Conservation (phyloP, 2,329 filamentous ascomycete species). For the Cladosporium sp. region DNA sequence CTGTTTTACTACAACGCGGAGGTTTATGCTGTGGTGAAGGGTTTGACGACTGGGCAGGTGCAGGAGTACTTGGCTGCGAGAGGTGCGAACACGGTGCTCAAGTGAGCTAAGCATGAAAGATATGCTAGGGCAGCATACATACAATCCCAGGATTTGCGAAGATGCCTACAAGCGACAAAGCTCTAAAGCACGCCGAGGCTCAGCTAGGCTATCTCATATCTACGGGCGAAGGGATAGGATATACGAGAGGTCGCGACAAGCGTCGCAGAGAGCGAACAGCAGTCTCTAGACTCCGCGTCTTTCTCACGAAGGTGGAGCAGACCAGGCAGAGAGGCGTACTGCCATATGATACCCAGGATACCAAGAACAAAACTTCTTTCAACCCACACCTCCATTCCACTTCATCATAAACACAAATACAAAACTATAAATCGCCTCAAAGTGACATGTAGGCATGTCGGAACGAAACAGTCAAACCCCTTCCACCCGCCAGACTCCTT, state of each 20-base stretch:
- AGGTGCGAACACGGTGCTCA: conserved; percentile 89
- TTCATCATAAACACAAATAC: background rate
- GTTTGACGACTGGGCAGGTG: conserved; percentile 75
- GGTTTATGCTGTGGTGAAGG: conserved; percentile 80
- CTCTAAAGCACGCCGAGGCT: background rate
- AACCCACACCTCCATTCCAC: background rate
- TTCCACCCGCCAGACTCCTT: conserved; percentile 81
- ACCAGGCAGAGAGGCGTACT: background rate
- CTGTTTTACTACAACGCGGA: conserved; percentile 91
- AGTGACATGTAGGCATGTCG: conserved; percentile 65
- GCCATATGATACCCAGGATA: conserved; percentile 14
- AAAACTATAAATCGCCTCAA: conserved; percentile 28
- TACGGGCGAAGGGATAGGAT: no score
- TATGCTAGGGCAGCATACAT: background rate
- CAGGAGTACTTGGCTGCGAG: conserved; percentile 88
- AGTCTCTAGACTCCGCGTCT: background rate
- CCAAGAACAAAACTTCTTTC: background rate
- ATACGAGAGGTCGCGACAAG: background rate
- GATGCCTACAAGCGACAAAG: background rate
- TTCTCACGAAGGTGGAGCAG: background rate
- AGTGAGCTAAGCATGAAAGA: conserved; percentile 55
- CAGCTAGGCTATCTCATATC: background rate
- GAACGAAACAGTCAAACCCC: conserved; percentile 91
- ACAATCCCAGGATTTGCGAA: background rate
- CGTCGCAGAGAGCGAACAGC: background rate